Conservation (phyloP, 1,284 basidiomycete genomes). For the Apiotrichum domesticum region DNA sequence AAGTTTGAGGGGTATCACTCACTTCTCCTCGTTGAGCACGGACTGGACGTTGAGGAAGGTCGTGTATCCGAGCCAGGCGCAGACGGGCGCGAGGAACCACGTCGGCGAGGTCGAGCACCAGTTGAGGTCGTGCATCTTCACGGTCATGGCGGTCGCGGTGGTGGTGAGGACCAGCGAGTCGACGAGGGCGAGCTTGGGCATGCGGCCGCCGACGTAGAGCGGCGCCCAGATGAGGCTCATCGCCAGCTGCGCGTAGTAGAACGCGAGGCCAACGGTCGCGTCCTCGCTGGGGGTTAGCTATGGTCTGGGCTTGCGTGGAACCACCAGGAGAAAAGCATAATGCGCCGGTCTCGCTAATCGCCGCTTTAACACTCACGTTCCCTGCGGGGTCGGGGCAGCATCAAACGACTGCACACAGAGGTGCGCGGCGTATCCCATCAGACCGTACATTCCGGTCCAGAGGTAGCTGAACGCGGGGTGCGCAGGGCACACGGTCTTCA, state of each 20-base stretch:
- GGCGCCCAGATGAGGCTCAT: slow-evolving; percentile 67
- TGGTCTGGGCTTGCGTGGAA: no score
- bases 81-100: slow-evolving; percentile 59
- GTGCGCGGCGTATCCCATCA: slow-evolving; percentile 69
- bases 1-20: not conserved
- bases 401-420: slow-evolving; percentile 58
- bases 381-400: slow-evolving; percentile 46
- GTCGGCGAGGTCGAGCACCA: slow-evolving; percentile 53
- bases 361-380: slow-evolving; percentile 45
- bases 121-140: slow-evolving; percentile 54
- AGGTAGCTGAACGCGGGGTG: slow-evolving; percentile 14
- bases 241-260: slow-evolving; percentile 66
- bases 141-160: slow-evolving; percentile 60
- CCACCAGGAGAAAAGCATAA: no score
- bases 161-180: slow-evolving; percentile 59
- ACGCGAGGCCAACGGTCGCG: slow-evolving; percentile 54
- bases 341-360: no score
- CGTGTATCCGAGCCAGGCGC: slow-evolving; percentile 48
- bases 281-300: slow-evolving; percentile 42
- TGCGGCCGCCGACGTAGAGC: slow-evolving; percentile 58
- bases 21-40: slow-evolving; percentile 35
- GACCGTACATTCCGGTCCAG: slow-evolving; percentile 43
- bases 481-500: slow-evolving; percentile 6
- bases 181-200: slow-evolving; percentile 53
- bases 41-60: slow-evolving; percentile 64